These are phyloP conservation scores for Aschersonia sp. DNA, from an alignment of 2,329 filamentous ascomycete species.

Conservation along the genomic window DNA sequence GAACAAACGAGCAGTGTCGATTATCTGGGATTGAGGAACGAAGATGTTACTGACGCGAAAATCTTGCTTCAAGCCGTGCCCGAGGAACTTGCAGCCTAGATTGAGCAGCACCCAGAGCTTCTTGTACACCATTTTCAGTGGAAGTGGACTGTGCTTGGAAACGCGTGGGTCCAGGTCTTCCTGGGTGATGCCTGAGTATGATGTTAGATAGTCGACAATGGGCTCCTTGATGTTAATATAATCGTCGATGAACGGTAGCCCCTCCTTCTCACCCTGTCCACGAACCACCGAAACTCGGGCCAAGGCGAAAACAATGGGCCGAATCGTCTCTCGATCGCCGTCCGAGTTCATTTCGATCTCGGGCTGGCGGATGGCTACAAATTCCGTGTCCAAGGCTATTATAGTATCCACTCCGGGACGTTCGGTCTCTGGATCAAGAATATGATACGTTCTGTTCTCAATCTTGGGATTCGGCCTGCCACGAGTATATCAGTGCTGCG, in stretches of 20 bases:
- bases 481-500: conserved; percentile 1
- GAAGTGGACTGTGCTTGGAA: conserved; percentile 71
- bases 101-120: conserved; percentile 96
- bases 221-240: conserved; percentile 86
- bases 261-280: conserved; percentile 63
- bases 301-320: conserved; percentile 78
- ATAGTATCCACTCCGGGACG: conserved; percentile 57
- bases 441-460: conserved; percentile 38
- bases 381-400: conserved; percentile 88
- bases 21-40: conserved; percentile 75
- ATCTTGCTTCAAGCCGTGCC: conserved; percentile 85
- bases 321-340: conserved; percentile 79
- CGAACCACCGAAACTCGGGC: conserved; percentile 87
- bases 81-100: conserved; percentile 83
- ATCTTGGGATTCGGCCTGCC: conserved; percentile 20
- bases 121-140: conserved; percentile 88
- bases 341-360: conserved; percentile 96
- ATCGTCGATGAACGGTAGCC: conserved; percentile 86
- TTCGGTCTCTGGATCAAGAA: conserved; percentile 45
- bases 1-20: conserved; percentile 89
- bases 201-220: conserved; percentile 89
- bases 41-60: conserved; percentile 98
- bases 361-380: conserved; percentile 81
- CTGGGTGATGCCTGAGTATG: conserved; percentile 79
- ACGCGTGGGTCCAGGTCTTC: conserved; percentile 69